A percentile compares a stretch with the other conserved stretches of the same genome.
These are phyloP conservation scores for Cercospora sojina DNA, from an alignment of 2,329 filamentous ascomycete genomes.

Conservation along the genomic window DNA sequence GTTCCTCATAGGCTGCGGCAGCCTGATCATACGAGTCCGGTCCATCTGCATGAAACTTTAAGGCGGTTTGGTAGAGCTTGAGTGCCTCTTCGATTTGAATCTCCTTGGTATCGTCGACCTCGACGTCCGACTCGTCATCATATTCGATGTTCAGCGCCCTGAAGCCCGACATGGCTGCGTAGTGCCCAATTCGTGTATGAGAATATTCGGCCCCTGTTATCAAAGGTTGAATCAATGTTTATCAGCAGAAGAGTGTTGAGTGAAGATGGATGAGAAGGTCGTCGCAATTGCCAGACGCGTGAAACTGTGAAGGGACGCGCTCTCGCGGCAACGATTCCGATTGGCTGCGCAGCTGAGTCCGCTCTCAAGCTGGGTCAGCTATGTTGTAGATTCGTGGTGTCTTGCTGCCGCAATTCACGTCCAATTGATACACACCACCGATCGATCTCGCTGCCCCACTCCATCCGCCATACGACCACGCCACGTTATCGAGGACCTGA, in stretches of 20 bases:
- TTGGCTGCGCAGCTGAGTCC: conserved; percentile 3
- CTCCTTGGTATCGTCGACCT: conserved; percentile 92
- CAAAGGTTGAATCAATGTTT: background rate
- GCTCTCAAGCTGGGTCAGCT: background rate
- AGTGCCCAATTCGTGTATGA: background rate
- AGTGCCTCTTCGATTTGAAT: conserved; percentile 96
- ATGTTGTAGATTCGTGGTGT: conserved; percentile 17
- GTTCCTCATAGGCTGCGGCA: conserved; percentile 72
- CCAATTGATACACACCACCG: background rate
- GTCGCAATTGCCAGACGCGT: conserved; percentile 1
- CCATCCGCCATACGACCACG: background rate
- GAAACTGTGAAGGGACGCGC: background rate
- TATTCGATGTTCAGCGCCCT: conserved; percentile 90
- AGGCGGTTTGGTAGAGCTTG: conserved; percentile 86
- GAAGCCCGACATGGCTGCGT: conserved; percentile 59
- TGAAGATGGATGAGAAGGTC: background rate
- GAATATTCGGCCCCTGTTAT: background rate
- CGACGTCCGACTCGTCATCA: conserved; percentile 84
- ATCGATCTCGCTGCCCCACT: background rate
- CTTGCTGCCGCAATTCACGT: background rate
- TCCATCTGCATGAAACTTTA: conserved; percentile 89
- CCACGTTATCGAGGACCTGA: background rate
- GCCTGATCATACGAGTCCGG: conserved; percentile 73
- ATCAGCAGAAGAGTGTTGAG: background rate
- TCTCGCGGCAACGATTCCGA: background rate